Evolutionary conservation across 108 stramenopile species (phyloP).

Genomic region (Fistulifera pelliculosa): DNA sequence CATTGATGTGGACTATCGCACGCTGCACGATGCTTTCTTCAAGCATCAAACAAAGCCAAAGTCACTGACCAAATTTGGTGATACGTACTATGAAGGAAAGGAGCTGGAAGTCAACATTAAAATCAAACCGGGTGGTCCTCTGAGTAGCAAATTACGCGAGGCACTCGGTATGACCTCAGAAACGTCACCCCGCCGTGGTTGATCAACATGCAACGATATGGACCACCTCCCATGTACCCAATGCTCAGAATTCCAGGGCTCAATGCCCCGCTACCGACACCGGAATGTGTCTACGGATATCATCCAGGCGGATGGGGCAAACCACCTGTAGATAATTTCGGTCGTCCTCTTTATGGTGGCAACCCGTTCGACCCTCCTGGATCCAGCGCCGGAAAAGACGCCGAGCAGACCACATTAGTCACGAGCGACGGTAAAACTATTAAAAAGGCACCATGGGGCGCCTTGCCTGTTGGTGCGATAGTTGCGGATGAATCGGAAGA

Average conservation of each 20-base stretch:
- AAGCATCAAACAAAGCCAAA: slow-evolving; percentile 94
- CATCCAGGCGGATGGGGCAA: slow-evolving; percentile 98
- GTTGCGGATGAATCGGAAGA: slow-evolving; percentile 53
- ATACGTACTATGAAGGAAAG: slow-evolving; percentile 97
- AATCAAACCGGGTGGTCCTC: slow-evolving; percentile 51
- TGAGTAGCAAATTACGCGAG: slow-evolving; percentile 57
- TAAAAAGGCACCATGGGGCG: slow-evolving; percentile 68
- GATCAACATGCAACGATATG: slow-evolving; percentile 98
- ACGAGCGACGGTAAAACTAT: slow-evolving; percentile 76
- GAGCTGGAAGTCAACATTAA: slow-evolving; percentile 82
- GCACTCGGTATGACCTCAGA: slow-evolving; percentile 82
- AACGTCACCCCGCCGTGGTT: slow-evolving; percentile 94
- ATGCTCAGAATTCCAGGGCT: slow-evolving; percentile 89
- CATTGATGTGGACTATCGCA: slow-evolving; percentile 96
- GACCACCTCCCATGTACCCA: slow-evolving; percentile 94
- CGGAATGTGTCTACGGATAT: slow-evolving; percentile 87
- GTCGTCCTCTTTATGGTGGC: slow-evolving; percentile 86
- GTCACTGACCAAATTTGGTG: slow-evolving; percentile 72
- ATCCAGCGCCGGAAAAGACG: slow-evolving; percentile 20
- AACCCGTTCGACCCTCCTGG: slow-evolving; percentile 81
- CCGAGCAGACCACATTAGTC: slow-evolving; percentile 20
- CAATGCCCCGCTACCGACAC: slow-evolving; percentile 91
- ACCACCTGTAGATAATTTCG: slow-evolving; percentile 92
- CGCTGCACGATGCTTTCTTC: slow-evolving; percentile 97
- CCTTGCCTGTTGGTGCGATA: slow-evolving; percentile 48